Evolutionary conservation across 768 basidiomycete genomes (phyloP).

Genomic region (Clavulina sp.): DNA sequence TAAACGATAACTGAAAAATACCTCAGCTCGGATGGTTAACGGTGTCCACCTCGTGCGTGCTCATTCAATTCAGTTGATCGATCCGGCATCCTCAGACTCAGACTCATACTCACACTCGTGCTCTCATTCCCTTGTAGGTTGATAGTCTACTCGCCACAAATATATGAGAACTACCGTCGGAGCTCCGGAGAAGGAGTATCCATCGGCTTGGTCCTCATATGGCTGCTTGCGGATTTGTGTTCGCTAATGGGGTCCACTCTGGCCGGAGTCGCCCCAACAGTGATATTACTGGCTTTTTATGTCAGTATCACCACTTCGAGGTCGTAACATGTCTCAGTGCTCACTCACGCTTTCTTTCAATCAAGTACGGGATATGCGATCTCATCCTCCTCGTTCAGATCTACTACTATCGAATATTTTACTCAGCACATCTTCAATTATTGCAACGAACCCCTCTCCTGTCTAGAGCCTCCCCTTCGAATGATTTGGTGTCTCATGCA

Average conservation of each 20-base stretch:
- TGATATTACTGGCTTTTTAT: constrained; percentile 72
- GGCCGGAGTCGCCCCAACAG: constrained; percentile 70
- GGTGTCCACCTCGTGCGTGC: neutral
- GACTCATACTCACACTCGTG: too few species aligned
- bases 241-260: constrained; percentile 55
- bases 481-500: too few species aligned
- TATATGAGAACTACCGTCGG: constrained; percentile 70
- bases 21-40: neutral
- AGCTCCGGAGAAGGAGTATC: constrained; percentile 92
- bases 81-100: too few species aligned
- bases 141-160: constrained; percentile 78
- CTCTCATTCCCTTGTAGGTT: constrained; percentile 33
- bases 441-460: neutral
- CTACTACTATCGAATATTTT: constrained; percentile 58
- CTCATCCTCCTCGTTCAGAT: constrained; percentile 63
- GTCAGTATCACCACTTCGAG: too few species aligned
- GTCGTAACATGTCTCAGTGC: too few species aligned
- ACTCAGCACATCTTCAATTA: neutral
- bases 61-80: neutral
- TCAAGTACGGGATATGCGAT: constrained; percentile 86
- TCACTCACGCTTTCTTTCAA: too few species aligned
- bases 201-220: constrained; percentile 63
- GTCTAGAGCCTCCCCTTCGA: neutral
- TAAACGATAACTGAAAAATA: neutral
- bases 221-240: constrained; percentile 66